A percentile compares a stretch with the other conserved stretches of the same genome.
phyloP scores from a whole-genome alignment of 2,329 filamentous ascomycete species.

The Myrmaecium sp. region DNA sequence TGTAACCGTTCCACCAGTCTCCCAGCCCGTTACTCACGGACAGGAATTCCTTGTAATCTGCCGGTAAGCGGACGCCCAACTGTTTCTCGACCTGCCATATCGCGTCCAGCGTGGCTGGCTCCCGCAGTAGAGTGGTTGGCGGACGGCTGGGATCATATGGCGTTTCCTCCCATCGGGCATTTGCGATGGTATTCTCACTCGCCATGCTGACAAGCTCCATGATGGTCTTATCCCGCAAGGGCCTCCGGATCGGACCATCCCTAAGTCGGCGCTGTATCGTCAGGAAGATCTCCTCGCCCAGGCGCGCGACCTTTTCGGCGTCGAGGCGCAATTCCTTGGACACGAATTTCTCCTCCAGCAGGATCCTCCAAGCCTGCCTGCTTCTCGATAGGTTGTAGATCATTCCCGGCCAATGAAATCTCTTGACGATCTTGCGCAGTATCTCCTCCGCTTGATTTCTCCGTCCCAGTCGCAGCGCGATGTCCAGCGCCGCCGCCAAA shows the following conservation, averaged over 20 bases:
- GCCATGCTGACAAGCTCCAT: slow-evolving; percentile 7
- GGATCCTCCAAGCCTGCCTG: slow-evolving; percentile 6
- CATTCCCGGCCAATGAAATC: slow-evolving; percentile 6
- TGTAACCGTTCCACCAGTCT: slow-evolving; percentile 8
- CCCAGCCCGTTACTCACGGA: slow-evolving; percentile 7
- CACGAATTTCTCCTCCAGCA: slow-evolving; percentile 7
- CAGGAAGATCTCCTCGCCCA: slow-evolving; percentile 5
- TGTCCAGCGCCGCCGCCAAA: slow-evolving; percentile 7
- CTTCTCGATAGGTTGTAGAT: slow-evolving; percentile 7
- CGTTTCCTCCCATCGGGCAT: slow-evolving; percentile 10
- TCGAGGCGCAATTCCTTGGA: slow-evolving; percentile 6
- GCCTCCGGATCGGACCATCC: slow-evolving; percentile 5
- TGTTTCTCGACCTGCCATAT: slow-evolving; percentile 5
- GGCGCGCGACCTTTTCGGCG: slow-evolving; percentile 5
- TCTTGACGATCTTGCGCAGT: slow-evolving; percentile 7
- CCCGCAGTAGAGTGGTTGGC: slow-evolving; percentile 6
- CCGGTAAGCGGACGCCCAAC: slow-evolving; percentile 5
- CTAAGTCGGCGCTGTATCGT: slow-evolving; percentile 7
- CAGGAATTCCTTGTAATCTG: slow-evolving; percentile 9
- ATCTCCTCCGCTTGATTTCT: slow-evolving; percentile 7
- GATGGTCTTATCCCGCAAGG: slow-evolving; percentile 5
- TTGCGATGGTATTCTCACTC: slow-evolving; percentile 9
- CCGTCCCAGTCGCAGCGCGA: slow-evolving; percentile 6
- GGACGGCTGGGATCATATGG: slow-evolving; percentile 7
- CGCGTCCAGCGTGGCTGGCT: slow-evolving; percentile 6